Conservation (phyloP, 1,139 yeast genomes). For the Candida dubliniensis region DNA sequence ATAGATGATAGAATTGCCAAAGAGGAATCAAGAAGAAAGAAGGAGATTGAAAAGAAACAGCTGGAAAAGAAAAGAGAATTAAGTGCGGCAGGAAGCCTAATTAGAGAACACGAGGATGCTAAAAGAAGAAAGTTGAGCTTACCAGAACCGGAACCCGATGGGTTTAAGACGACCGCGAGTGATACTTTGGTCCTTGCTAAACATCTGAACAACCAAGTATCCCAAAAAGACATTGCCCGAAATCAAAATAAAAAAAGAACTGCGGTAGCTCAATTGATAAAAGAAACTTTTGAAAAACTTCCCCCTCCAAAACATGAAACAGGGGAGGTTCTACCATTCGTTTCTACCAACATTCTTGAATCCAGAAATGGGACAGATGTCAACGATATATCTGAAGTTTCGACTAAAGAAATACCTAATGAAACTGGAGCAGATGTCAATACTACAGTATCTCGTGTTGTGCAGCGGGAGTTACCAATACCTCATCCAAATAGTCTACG, state of each 20-base stretch:
- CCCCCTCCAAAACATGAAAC: conserved; percentile 31
- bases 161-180: no score
- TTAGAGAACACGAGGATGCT: conserved; percentile 14
- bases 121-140: conserved; percentile 15
- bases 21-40: conserved; percentile 27
- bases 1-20: conserved; percentile 35
- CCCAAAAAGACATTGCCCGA: conserved; percentile 13
- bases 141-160: conserved; percentile 4
- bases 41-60: conserved; percentile 20
- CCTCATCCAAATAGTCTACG: conserved; percentile 35
- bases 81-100: conserved; percentile 37
- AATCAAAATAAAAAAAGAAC: conserved; percentile 17
- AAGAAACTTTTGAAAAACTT: conserved; percentile 20
- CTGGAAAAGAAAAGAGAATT: conserved; percentile 16
- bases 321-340: conserved; percentile 27
- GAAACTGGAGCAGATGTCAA: conserved; percentile 26
- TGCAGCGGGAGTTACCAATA: conserved; percentile 50
- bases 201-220: conserved; percentile 6
- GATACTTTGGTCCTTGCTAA: no score
- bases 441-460: conserved; percentile 43
- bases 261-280: conserved; percentile 17
- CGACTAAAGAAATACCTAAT: conserved; percentile 23
- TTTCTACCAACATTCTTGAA: no score
- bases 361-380: conserved; percentile 24
- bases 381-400: conserved; percentile 19